Percentiles rank a stretch among this genome's conserved stretches.
Evolutionary conservation across 1,139 yeast species (phyloP).

Genomic region (Lodderomyces parapsilosis): DNA sequence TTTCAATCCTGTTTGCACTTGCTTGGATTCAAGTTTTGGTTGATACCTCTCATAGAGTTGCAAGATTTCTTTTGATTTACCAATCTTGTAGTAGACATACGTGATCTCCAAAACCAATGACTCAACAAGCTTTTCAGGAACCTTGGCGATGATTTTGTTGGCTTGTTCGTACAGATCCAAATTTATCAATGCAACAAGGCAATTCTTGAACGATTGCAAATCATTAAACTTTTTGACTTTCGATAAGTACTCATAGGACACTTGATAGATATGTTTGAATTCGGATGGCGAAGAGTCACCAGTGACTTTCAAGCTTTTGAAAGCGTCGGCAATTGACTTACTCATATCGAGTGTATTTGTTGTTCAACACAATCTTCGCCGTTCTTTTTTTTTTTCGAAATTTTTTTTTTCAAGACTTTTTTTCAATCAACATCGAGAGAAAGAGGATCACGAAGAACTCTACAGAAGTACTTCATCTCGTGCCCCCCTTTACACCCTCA

Average conservation of each 20-base stretch:
- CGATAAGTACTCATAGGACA: constrained; percentile 43
- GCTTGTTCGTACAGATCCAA: constrained; percentile 69
- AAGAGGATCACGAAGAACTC: not conserved
- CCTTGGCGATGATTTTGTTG: constrained; percentile 41
- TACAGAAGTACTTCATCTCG: not conserved
- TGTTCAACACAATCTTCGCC: constrained; percentile 2
- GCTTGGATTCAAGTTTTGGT: constrained; percentile 4
- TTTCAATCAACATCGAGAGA: constrained; percentile 1
- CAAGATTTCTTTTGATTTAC: constrained; percentile 41
- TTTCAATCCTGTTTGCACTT: constrained; percentile 44
- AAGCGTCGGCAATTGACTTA: constrained; percentile 43
- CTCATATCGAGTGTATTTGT: constrained; percentile 25
- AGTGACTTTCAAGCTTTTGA: constrained; percentile 38
- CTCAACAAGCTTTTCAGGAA: constrained; percentile 33
- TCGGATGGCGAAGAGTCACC: constrained; percentile 26
- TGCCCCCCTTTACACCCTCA: not conserved
- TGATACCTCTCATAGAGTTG: constrained; percentile 32
- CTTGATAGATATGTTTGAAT: constrained; percentile 40
- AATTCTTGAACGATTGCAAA: constrained; percentile 53
- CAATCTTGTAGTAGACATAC: constrained; percentile 70
- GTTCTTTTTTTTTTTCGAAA: constrained; percentile 1
- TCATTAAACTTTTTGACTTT: constrained; percentile 46
- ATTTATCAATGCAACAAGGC: constrained; percentile 69
- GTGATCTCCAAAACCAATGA: constrained; percentile 56
- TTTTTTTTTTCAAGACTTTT: not conserved